Percentiles rank a stretch among this genome's conserved stretches.
These are phyloP conservation scores for Paramecium biaurelia DNA, from an alignment of 73 alveolate species.

Conservation along the genomic window DNA sequence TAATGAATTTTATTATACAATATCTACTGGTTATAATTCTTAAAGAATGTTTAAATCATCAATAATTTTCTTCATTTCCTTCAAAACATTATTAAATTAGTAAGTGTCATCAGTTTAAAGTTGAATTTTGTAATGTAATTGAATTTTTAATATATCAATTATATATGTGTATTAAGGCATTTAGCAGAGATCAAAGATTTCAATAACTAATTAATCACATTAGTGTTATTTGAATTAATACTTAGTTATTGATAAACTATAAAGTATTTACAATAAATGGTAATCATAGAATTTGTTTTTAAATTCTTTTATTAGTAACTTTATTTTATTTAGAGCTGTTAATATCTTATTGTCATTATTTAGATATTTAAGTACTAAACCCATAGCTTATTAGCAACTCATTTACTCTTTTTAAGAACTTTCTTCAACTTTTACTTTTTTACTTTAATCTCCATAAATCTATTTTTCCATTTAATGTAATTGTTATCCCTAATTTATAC, in stretches of 20 bases:
- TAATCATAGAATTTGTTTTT: not conserved
- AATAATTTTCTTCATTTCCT: not conserved
- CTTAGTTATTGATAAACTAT: not conserved
- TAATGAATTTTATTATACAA: not conserved
- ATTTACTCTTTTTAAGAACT: not conserved
- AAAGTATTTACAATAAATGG: not conserved
- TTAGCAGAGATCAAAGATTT: not conserved
- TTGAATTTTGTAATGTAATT: not conserved
- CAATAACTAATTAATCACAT: not conserved
- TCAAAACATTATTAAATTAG: not conserved
- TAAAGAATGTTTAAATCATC: not conserved
- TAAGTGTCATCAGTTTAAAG: slow-evolving; percentile 17
- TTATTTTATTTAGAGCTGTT: not conserved
- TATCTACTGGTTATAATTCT: not conserved
- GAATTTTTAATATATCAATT: not conserved
- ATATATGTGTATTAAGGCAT: not conserved
- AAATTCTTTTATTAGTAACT: not conserved
- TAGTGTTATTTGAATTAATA: not conserved
- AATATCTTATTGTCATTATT: not conserved
- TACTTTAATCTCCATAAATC: not conserved
- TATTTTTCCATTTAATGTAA: not conserved
- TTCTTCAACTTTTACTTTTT: slow-evolving; percentile 27
- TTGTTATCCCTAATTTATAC: not conserved
- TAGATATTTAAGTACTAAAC: not conserved
- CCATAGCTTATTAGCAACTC: not conserved